phyloP scores from a whole-genome alignment of 192 early-diverging fungal genomes.

The Spinellus fusiger region DNA sequence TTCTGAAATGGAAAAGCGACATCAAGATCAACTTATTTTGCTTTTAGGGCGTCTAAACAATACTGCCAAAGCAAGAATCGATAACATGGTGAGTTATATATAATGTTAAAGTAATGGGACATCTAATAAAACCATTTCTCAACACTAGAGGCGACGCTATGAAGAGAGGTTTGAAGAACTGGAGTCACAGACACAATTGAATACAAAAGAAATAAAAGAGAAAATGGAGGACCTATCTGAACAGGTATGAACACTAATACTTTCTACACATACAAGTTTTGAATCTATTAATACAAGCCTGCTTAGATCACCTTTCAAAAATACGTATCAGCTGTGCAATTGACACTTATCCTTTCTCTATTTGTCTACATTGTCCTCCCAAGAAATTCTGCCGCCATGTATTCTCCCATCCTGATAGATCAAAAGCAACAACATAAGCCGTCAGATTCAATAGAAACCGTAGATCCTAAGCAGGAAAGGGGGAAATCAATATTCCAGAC shows the following conservation, averaged over 20 bases:
- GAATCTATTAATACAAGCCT: too few species aligned
- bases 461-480: too few species aligned
- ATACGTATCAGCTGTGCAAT: too few species aligned
- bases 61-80: conserved; percentile 55
- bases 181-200: conserved; percentile 32
- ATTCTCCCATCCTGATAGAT: too few species aligned
- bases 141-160: conserved; percentile 40
- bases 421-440: too few species aligned
- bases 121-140: background rate
- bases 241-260: conserved; percentile 25
- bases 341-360: too few species aligned
- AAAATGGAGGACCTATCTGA: conserved; percentile 42
- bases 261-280: background rate
- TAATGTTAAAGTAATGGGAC: too few species aligned
- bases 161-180: conserved; percentile 41
- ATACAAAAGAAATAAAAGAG: conserved; percentile 32
- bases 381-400: too few species aligned
- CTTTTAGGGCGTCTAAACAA: conserved; percentile 64
- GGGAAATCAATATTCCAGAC: too few species aligned
- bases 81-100: conserved; percentile 45
- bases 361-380: too few species aligned
- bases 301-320: too few species aligned
- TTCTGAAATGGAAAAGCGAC: conserved; percentile 49
- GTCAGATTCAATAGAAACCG: too few species aligned
- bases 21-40: conserved; percentile 56